Evolutionary conservation across 495 filamentous ascomycete genomes (phyloP).

Genomic region (Penicillium cataractarum): DNA sequence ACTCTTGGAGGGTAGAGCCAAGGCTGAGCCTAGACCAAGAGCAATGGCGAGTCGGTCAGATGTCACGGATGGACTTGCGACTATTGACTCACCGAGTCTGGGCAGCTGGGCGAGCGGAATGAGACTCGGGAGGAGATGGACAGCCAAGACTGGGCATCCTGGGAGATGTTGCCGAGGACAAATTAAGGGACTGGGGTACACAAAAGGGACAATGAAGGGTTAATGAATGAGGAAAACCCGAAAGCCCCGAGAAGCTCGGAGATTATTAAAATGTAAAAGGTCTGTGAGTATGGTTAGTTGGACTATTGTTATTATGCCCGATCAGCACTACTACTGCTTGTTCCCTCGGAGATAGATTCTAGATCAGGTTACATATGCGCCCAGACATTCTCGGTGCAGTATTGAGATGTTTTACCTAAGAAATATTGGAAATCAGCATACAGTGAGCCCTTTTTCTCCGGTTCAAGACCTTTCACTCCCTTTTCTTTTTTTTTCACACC

Average conservation of each 20-base stretch:
- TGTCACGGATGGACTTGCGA: neutral
- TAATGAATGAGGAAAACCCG: neutral
- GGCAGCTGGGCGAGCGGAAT: slow-evolving; percentile 18
- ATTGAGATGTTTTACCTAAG: slow-evolving; percentile 25
- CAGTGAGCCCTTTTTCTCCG: neutral
- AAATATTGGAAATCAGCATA: slow-evolving; percentile 22
- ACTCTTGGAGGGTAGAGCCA: neutral
- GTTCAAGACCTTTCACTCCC: neutral
- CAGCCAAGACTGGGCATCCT: slow-evolving; percentile 14
- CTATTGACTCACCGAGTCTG: slow-evolving; percentile 8
- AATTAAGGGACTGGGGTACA: neutral
- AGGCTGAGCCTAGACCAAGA: neutral
- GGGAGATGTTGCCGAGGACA: neutral
- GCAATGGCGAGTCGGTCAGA: neutral
- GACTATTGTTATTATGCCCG: neutral
- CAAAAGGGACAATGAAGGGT: neutral
- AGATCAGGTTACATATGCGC: slow-evolving; percentile 3
- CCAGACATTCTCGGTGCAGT: neutral
- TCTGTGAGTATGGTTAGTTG: neutral
- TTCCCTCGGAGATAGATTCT: neutral
- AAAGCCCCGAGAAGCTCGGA: neutral
- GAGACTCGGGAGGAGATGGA: slow-evolving; percentile 5
- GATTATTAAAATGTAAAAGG: neutral
- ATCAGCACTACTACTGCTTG: neutral
- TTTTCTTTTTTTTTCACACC: slow-evolving; percentile 11